phyloP scores from a whole-genome alignment of 1,284 basidiomycete species.

The Apiotrichum akiyoshidainum region DNA sequence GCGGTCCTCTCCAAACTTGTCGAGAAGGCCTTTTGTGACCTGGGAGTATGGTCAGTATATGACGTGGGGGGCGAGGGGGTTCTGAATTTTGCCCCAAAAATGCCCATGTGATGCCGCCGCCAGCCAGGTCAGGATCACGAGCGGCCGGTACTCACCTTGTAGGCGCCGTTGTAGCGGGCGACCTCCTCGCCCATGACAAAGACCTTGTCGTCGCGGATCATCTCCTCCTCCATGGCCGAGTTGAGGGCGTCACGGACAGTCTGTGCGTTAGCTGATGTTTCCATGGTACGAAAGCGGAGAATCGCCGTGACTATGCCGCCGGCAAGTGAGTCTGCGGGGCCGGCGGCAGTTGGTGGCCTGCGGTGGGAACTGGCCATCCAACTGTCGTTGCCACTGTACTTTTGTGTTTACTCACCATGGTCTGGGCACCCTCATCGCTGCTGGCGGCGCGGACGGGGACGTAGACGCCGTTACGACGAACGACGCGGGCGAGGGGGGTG shows the following conservation, averaged over 20 bases:
- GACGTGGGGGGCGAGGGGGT: neutral
- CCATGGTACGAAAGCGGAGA: neutral
- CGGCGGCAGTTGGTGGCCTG: constrained; percentile 9
- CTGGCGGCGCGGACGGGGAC: constrained; percentile 39
- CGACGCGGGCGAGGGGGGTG: constrained; percentile 43
- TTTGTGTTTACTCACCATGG: constrained; percentile 40
- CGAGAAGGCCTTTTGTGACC: constrained; percentile 95
- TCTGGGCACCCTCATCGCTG: constrained; percentile 37
- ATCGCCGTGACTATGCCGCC: constrained; percentile 9
- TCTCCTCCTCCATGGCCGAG: constrained; percentile 99
- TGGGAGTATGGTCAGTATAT: constrained; percentile 46
- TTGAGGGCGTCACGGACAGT: constrained; percentile 98
- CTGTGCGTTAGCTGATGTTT: constrained; percentile 55
- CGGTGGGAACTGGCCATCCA: neutral
- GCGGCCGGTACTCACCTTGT: constrained; percentile 67
- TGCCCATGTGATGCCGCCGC: neutral
- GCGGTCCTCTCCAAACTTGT: constrained; percentile 99
- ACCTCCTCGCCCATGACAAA: constrained; percentile 98
- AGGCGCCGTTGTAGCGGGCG: constrained; percentile 97
- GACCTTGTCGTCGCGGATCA: constrained; percentile 91
- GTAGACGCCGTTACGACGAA: constrained; percentile 32
- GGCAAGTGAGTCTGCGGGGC: constrained; percentile 10
- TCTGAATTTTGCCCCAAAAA: neutral
- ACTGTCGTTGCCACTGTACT: neutral
- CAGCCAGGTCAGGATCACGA: neutral